Base-by-base conservation (phyloP, 495 filamentous ascomycete species). In the Chaetomium fimeti region DNA sequence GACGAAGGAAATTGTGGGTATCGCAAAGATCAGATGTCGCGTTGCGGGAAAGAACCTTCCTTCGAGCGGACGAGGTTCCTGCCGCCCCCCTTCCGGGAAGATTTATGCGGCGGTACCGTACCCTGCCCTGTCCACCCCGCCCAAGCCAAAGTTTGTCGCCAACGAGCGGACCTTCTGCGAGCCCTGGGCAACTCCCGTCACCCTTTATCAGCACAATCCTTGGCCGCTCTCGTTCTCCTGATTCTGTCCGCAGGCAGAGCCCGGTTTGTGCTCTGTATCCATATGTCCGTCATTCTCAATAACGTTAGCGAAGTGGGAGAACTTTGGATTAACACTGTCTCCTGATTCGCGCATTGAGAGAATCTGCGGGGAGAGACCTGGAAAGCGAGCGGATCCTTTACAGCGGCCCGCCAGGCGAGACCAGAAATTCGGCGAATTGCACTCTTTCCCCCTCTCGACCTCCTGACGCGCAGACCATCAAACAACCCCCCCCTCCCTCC, bases 371-470 rank as follows among this genome's bases (percentile, higher is more conserved):
- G 40, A 47, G 36, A 20, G 36, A 51, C 29, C 22, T 29, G 13
- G n/a, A 47, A 47, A 55, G 18, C 43, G 45, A 42, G 56, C 43
- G 52, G 57, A 55, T 64, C 62, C 53, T 53, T 56, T 40, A 59
- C 65, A 65, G 56, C 61, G 43, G 42, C 60, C 63, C 57, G 54
- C 57, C 57, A 60, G 45, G 51, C 53, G 43, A 62, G 52, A 48
- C 22, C 64, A 67, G 66, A 69, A 71, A 72, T 64, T 68, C 68
- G 70, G 69, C 72, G 72, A 74, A 76, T 76, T 74, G 69, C 60
- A 69, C 63, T 64, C 42, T 27, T 51, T 27, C 63, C 56, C 61
- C 54, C 61, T 58, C 60, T 61, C 57, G 62, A 51, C 65, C 65
- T 67, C 66, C 66, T 63, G 67, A 71, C 73, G 68, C 67, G 71